Base-by-base conservation (phyloP, 768 basidiomycete genomes). In the Boletus rubroflammeus region DNA sequence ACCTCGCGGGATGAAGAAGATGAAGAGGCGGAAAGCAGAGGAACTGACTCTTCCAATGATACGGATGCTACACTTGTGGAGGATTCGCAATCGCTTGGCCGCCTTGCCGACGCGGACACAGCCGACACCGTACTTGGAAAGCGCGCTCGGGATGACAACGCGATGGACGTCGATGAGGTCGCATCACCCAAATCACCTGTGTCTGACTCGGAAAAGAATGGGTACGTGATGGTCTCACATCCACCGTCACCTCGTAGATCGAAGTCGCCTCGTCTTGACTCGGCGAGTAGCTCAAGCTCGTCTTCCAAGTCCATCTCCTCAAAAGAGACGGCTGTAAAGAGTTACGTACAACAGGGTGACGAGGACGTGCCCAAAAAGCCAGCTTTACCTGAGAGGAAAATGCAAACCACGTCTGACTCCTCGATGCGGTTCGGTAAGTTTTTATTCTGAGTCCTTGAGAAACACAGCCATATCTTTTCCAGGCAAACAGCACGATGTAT, bases 401-500 rank as follows among this genome's bases (percentile, higher is more conserved):
- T 75, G 6, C 69, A 76, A 29, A 76, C 77, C 26, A 73, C 76
- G 4, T 79, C 85, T 14, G 87, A 89, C 58, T 90, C 89, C 0
- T 80, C 81, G 10, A 94, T 94, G 92, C 90, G 93, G 84, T 94
- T 94, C 62, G 92, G 91, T 92, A 67, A 62, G 81, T 63, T 29
- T 15, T 19, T 23, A 7, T 54, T 14, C n/a, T 41, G 23, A 32
- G 13, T 47, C n/a, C n/a, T 13, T 21, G 19, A 57, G 29, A 6
- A 36, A 48, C 32, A 17, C 19, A 21, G 14, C 39, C 46, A 38
- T 23, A 65, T 39, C 28, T 44, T 55, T 53, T 8, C 36, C 53
- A 93, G 94, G 96, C 6, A 88, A 89, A 62, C 97, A 99, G 64
- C 96, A 99, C 65, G 97, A 99, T 68, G 95, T 98, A 13, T 88